phyloP scores from a whole-genome alignment of 2,329 filamentous ascomycete genomes.

The Aspergillus hiratsukae region DNA sequence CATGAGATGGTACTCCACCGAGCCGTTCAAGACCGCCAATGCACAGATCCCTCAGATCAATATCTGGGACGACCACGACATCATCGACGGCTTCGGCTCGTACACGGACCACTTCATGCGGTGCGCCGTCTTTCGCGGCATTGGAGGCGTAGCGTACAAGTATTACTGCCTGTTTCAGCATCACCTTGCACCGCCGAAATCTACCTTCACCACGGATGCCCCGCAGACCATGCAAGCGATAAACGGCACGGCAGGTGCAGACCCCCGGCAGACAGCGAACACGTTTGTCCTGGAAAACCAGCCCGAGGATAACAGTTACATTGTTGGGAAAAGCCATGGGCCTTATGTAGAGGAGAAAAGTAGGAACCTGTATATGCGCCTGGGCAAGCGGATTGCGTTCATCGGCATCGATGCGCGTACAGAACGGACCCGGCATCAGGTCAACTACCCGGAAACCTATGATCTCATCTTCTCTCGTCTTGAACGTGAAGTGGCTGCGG shows the following conservation, averaged over 20 bases:
- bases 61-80: slow-evolving; percentile 64
- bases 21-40: slow-evolving; percentile 57
- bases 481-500: slow-evolving; percentile 46
- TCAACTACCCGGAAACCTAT: slow-evolving; percentile 74
- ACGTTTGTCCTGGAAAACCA: slow-evolving; percentile 63
- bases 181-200: slow-evolving; percentile 76
- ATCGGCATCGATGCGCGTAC: slow-evolving; percentile 57
- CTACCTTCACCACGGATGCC: slow-evolving; percentile 77
- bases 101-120: slow-evolving; percentile 66
- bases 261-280: slow-evolving; percentile 68
- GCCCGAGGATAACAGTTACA: slow-evolving; percentile 66
- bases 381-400: slow-evolving; percentile 62
- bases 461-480: slow-evolving; percentile 56
- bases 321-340: slow-evolving; percentile 69
- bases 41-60: slow-evolving; percentile 61
- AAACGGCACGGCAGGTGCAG: slow-evolving; percentile 51
- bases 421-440: slow-evolving; percentile 83
- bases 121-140: slow-evolving; percentile 61
- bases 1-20: slow-evolving; percentile 64
- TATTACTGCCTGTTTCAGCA: slow-evolving; percentile 66
- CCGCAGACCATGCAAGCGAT: slow-evolving; percentile 49
- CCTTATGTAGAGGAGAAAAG: slow-evolving; percentile 61
- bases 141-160: slow-evolving; percentile 55
- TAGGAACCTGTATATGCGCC: slow-evolving; percentile 58
- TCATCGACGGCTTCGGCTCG: slow-evolving; percentile 63